A percentile compares a stretch with the other conserved stretches of the same genome.
These are phyloP conservation scores for Boletus subparvulus DNA, from an alignment of 768 basidiomycete species.

Conservation along the genomic window DNA sequence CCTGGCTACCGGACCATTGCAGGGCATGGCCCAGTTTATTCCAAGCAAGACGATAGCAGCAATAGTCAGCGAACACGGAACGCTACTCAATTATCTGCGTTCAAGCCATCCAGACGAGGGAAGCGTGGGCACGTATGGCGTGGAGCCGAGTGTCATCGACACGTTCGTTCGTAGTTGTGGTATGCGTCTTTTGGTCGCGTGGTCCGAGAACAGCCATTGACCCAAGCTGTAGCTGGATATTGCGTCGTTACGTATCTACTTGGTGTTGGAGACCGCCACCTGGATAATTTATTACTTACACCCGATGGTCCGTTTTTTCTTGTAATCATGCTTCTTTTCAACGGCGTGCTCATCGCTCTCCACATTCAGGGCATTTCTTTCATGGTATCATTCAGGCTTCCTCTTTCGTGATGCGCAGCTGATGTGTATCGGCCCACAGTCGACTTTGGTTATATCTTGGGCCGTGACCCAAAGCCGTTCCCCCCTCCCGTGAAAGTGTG, in stretches of 20 bases:
- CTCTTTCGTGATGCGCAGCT: not conserved
- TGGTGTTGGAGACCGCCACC: slow-evolving; percentile 95
- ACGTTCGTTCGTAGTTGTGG: slow-evolving; percentile 97
- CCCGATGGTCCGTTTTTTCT: slow-evolving; percentile 67
- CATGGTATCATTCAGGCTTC: slow-evolving; percentile 60
- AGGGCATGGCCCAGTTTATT: slow-evolving; percentile 97
- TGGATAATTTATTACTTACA: slow-evolving; percentile 90
- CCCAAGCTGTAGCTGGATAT: slow-evolving; percentile 73
- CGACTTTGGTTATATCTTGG: slow-evolving; percentile 97
- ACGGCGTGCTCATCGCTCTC: no score
- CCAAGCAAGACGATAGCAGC: slow-evolving; percentile 94
- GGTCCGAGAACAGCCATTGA: slow-evolving; percentile 9
- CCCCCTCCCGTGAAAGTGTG: slow-evolving; percentile 98
- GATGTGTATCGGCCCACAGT: slow-evolving; percentile 47
- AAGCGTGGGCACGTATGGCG: slow-evolving; percentile 90
- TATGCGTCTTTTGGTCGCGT: slow-evolving; percentile 40
- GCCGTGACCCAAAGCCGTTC: slow-evolving; percentile 95
- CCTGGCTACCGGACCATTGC: slow-evolving; percentile 69
- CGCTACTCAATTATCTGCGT: slow-evolving; percentile 77
- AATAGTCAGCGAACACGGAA: slow-evolving; percentile 63
- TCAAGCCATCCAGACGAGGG: slow-evolving; percentile 62
- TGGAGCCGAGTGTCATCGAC: slow-evolving; percentile 78
- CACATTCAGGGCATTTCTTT: slow-evolving; percentile 2
- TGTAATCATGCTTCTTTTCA: not conserved
- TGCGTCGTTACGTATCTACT: slow-evolving; percentile 88